phyloP scores from a whole-genome alignment of 495 filamentous ascomycete genomes.

The Cryomyces antarcticus region DNA sequence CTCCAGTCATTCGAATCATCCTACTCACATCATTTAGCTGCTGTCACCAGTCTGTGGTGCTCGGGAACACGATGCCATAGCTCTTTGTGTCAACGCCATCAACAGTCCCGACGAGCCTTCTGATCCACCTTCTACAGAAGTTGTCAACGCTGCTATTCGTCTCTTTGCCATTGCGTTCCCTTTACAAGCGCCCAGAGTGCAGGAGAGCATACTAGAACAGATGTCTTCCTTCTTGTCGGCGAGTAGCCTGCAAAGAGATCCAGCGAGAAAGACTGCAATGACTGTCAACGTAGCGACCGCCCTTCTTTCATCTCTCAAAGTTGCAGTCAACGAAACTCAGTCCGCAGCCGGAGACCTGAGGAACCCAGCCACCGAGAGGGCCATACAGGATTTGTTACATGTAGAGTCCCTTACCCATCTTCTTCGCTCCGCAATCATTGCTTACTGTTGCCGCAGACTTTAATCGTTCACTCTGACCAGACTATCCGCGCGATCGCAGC shows the following conservation, averaged over 20 bases:
- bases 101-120: slow-evolving; percentile 28
- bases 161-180: slow-evolving; percentile 82
- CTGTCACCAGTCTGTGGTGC: slow-evolving; percentile 62
- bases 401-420: slow-evolving; percentile 16
- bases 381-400: slow-evolving; percentile 64
- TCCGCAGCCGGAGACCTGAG: slow-evolving; percentile 55
- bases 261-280: slow-evolving; percentile 73
- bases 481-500: slow-evolving; percentile 71
- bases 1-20: neutral
- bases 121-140: slow-evolving; percentile 77
- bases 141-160: slow-evolving; percentile 81
- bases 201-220: slow-evolving; percentile 89
- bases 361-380: slow-evolving; percentile 59
- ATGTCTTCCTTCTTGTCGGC: slow-evolving; percentile 71
- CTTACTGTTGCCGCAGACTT: slow-evolving; percentile 25
- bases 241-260: slow-evolving; percentile 60
- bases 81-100: slow-evolving; percentile 41
- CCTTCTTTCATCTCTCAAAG: slow-evolving; percentile 58
- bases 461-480: slow-evolving; percentile 63
- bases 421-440: neutral
- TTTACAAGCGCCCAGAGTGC: slow-evolving; percentile 69
- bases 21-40: slow-evolving; percentile 25
- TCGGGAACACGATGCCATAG: slow-evolving; percentile 74
- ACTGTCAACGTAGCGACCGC: slow-evolving; percentile 76
- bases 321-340: slow-evolving; percentile 58